Evolutionary conservation across 2,329 filamentous ascomycete species (phyloP).

Genomic region (Lomentospora prolificans): DNA sequence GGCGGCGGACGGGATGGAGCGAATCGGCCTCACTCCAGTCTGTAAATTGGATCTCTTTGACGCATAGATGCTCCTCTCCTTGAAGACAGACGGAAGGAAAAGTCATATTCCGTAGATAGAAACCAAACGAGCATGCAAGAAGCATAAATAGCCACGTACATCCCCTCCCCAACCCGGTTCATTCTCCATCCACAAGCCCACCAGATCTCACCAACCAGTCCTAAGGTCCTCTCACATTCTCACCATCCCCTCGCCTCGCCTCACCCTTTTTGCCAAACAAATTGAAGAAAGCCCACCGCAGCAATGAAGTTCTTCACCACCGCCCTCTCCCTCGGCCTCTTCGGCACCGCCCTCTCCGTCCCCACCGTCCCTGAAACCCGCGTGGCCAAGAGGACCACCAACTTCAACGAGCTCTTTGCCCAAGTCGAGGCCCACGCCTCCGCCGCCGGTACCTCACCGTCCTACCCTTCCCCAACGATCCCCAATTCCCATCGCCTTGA

Average conservation of each 20-base stretch:
- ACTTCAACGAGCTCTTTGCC: constrained; percentile 6
- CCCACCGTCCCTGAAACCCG: background rate
- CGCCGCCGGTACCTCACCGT: background rate
- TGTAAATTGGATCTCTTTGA: background rate
- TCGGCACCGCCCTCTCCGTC: background rate
- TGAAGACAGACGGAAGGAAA: background rate
- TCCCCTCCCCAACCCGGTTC: background rate
- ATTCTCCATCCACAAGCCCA: background rate
- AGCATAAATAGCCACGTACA: background rate
- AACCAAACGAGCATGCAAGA: background rate
- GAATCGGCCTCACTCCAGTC: background rate
- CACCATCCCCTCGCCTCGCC: no score
- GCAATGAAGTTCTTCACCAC: constrained; percentile 4
- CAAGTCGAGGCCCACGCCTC: constrained; percentile 5
- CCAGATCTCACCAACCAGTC: background rate
- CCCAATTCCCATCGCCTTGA: background rate
- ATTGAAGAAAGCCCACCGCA: background rate
- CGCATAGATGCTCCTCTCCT: background rate
- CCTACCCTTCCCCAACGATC: background rate
- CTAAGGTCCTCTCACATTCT: background rate
- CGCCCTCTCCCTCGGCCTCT: background rate
- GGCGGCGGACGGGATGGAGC: background rate
- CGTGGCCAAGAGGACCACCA: constrained; percentile 5
- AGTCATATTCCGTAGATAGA: no score
- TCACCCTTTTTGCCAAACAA: no score